Evolutionary conservation across 2,329 filamentous ascomycete genomes (phyloP), one percentile per base, ranked within the genome.

Genomic region (Neopestalotiopsis rosae): DNA sequence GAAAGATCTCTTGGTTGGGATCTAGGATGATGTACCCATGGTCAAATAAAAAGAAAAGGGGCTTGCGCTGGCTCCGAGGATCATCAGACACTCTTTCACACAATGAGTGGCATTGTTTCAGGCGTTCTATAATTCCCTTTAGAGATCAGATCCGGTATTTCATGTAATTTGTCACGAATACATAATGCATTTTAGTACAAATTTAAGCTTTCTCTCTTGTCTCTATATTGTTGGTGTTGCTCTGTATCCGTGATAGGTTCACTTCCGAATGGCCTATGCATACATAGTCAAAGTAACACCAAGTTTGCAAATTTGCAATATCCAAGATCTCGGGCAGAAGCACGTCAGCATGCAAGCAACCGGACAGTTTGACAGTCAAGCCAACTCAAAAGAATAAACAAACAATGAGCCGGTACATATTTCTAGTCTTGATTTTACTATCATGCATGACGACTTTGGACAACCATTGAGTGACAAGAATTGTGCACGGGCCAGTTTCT

Each of bases 71-170:
- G 62, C 13, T 20, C 14, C 57, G 13, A 24, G 59, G 40, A 20
- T 38, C 57, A 20, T 38, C 57, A 28, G 52, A 9, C 20, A 34
- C 42, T 32, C 49, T 61, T 58, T 40, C 30, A 17, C 20, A 61
- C 49, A 45, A 61, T 65, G 61, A 68, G 66, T 64, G 58, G 66
- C 66, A 67, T 67, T 52, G 61, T 38, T 38, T 67, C 45, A 62
- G 66, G 66, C 66, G 66, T 67, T 67, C 30, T 67, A 38, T 20
- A 62, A 62, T 49, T 62, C 42, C 56, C 30, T 32, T 62, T 56
- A 62, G 20, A 52, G 45, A 52, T n/a, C 45, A 52, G 38, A 63
- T 67, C 64, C 28, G 38, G 38, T 62, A 63, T 28, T 52, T 49
- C 24, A 34, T 38, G 65, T 67, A 63, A 61, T 63, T 17, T 67